These are phyloP conservation scores for Agrocybe chaxingu DNA, from an alignment of 768 basidiomycete genomes.

Conservation along the genomic window DNA sequence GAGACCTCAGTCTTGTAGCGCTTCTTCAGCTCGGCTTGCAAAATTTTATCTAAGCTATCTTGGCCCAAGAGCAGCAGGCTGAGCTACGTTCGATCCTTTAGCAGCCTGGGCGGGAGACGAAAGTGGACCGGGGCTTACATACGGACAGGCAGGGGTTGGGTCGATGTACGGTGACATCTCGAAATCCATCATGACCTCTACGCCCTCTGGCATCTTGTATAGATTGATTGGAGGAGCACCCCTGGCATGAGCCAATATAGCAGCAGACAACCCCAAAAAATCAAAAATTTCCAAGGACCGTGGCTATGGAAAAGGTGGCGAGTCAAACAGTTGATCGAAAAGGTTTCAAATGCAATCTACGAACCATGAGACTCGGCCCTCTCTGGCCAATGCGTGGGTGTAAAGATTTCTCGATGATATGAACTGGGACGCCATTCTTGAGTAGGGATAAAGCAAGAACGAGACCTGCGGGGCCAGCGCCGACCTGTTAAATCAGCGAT, in stretches of 20 bases:
- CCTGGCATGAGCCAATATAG: constrained; percentile 10
- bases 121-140: constrained; percentile 16
- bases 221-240: constrained; percentile 19
- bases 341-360: no score
- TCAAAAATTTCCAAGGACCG: no score
- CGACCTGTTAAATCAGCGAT: constrained; percentile 27
- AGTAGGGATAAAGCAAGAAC: constrained; percentile 36
- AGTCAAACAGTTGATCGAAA: no score
- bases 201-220: constrained; percentile 31
- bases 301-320: no score
- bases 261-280: no score
- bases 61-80: constrained; percentile 23
- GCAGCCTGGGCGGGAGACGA: no score
- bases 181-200: constrained; percentile 22
- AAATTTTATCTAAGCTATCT: constrained; percentile 29
- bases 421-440: constrained; percentile 42
- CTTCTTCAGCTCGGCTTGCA: constrained; percentile 29
- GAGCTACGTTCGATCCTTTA: background rate
- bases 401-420: constrained; percentile 44
- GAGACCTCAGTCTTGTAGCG: constrained; percentile 31
- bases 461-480: constrained; percentile 43
- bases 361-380: constrained; percentile 9
- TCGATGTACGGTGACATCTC: constrained; percentile 19
- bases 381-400: constrained; percentile 25
- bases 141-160: constrained; percentile 27